Conservation (phyloP, 1,284 basidiomycete species). For the Rugosomyces carneus region DNA sequence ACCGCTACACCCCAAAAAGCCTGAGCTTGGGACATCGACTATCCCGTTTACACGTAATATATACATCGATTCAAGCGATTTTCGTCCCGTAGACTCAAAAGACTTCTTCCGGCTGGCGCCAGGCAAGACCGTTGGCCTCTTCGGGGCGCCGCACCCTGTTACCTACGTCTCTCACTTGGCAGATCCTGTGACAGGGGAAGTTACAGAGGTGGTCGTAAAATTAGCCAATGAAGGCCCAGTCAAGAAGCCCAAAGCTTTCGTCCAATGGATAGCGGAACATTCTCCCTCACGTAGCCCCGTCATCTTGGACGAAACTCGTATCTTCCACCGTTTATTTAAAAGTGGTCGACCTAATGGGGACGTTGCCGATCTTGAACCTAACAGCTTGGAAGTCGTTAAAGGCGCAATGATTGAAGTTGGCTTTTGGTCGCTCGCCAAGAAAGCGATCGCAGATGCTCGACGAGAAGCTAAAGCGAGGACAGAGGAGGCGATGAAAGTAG, state of each 20-base stretch:
- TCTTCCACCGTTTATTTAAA: conserved; percentile 94
- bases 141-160: conserved; percentile 93
- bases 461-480: conserved; percentile 64
- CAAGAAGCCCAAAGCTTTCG: conserved; percentile 91
- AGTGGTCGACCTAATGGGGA: conserved; percentile 86
- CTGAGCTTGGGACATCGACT: conserved; percentile 77
- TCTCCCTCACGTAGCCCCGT: conserved; percentile 76
- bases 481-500: conserved; percentile 52
- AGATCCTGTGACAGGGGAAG: conserved; percentile 64
- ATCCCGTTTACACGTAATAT: conserved; percentile 88
- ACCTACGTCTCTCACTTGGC: conserved; percentile 88
- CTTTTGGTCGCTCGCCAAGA: conserved; percentile 82
- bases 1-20: conserved; percentile 91
- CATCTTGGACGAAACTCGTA: conserved; percentile 80
- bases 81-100: conserved; percentile 84
- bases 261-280: conserved; percentile 97
- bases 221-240: conserved; percentile 65
- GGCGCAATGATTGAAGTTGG: conserved; percentile 86
- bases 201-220: conserved; percentile 75
- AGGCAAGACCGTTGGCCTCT: conserved; percentile 94
- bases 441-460: conserved; percentile 59
- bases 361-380: conserved; percentile 75
- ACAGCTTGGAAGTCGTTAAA: conserved; percentile 74
- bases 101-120: conserved; percentile 98
- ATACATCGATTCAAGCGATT: conserved; percentile 95